A percentile compares a stretch with the other conserved stretches of the same genome.
Conservation (phyloP, 2,329 filamentous ascomycete species). For the Lecanoromycetidae sp. region DNA sequence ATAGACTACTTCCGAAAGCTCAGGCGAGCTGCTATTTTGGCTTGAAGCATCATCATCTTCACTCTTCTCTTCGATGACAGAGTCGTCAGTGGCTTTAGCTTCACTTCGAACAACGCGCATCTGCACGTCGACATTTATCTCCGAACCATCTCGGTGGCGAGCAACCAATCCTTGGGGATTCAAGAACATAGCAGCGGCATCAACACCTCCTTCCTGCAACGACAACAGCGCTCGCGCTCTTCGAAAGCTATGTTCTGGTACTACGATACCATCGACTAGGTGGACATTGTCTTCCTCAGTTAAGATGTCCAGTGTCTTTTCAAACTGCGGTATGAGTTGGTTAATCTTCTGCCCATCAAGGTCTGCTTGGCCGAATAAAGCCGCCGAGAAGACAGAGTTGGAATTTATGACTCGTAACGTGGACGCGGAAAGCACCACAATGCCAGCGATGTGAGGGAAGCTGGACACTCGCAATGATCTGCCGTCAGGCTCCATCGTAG, state of each 20-base stretch:
- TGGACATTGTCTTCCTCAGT: constrained; percentile 76
- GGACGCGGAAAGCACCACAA: constrained; percentile 76
- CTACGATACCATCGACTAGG: constrained; percentile 84
- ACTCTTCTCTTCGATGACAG: constrained; percentile 52
- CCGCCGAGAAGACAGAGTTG: constrained; percentile 86
- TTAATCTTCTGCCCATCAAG: constrained; percentile 70
- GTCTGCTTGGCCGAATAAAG: constrained; percentile 78
- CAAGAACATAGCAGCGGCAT: constrained; percentile 67
- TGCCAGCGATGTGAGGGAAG: constrained; percentile 93
- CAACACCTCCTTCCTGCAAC: constrained; percentile 67
- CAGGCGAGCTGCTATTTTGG: constrained; percentile 23
- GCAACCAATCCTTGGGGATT: constrained; percentile 74
- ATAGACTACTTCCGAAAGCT: constrained; percentile 72
- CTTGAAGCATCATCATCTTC: constrained; percentile 34
- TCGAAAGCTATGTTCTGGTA: constrained; percentile 91
- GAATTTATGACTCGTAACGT: constrained; percentile 75
- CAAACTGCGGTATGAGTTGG: constrained; percentile 74
- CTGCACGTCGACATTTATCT: constrained; percentile 89
- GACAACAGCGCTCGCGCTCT: constrained; percentile 75
- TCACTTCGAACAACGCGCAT: constrained; percentile 93
- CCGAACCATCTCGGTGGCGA: constrained; percentile 77
- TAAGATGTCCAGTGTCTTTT: constrained; percentile 67
- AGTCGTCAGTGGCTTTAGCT: constrained; percentile 48
- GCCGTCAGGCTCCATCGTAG: constrained; percentile 59
- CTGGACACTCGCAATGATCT: constrained; percentile 75